Evolutionary conservation across 495 filamentous ascomycete genomes (phyloP), one percentile per base, ranked within the genome.

Genomic region (Penicillium malachiteum): DNA sequence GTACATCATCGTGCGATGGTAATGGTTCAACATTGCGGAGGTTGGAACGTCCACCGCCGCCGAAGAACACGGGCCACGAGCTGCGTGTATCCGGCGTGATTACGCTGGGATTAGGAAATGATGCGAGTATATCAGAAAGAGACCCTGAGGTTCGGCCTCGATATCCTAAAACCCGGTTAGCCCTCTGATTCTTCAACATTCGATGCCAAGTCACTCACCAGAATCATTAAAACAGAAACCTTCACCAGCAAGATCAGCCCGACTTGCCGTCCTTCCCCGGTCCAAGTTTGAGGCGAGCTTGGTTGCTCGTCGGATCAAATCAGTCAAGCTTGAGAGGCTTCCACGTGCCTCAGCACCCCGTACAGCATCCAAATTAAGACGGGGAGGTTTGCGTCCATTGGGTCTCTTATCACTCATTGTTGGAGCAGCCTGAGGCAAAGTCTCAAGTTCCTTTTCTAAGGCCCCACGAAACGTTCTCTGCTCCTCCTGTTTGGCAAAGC

Each of bases 301-400:
- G 1, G 92, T 97, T 3, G 94, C 94, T 44, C 94, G 81, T 57
- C 84, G 79, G 55, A 98, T 97, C 51, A 98, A 74, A 71, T 97
- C 94, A 0, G 91, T 87, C 48, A 98, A 73, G 71, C 91, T 96
- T 5, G 94, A 96, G 58, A 96, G 73, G 64, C 91, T 96, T 8
- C 90, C 92, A 58, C 91, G 83, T 10, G 87, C 80, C 61, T 94
- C 89, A 17, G 91, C 89, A 55, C 88, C 84, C 40, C 83, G 80
- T 11, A 93, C 85, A 10, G 88, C 88, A 66, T 88, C 85, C 38
- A 96, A 83, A 63, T 97, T 84, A 30, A 96, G 71, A 2, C 83
- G 81, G 30, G 90, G 87, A 42, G 90, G 91, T 64, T 88, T 77
- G 50, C 83, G 81, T n/a, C 59, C 72, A 11, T 60, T 62, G 37